Percentiles rank a stretch among this genome's conserved stretches.
Conservation (phyloP, 2,329 filamentous ascomycete genomes). For the Fusarium equiseti region DNA sequence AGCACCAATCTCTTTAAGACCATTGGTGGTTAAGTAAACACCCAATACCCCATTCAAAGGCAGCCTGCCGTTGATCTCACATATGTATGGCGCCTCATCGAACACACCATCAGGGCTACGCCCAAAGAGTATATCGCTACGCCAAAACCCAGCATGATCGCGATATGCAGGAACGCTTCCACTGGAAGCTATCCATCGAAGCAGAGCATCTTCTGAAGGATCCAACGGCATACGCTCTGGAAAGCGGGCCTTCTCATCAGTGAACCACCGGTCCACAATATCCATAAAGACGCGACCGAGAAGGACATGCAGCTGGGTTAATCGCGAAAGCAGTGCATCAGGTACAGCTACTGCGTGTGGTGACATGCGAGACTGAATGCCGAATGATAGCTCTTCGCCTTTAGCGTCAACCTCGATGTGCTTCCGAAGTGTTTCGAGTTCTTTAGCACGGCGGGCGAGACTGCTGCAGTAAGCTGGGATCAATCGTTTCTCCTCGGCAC, state of each 20-base stretch:
- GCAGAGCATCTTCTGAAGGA: constrained; percentile 17
- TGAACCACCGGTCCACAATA: constrained; percentile 27
- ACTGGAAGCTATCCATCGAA: constrained; percentile 11
- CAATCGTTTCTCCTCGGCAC: constrained; percentile 16
- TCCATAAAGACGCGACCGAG: constrained; percentile 26
- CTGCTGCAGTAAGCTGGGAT: constrained; percentile 30
- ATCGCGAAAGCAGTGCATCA: not conserved
- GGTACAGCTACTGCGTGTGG: constrained; percentile 21
- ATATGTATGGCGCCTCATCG: constrained; percentile 17
- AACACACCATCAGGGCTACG: constrained; percentile 1
- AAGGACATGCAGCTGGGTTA: constrained; percentile 11
- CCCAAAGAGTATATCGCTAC: constrained; percentile 28
- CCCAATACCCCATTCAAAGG: constrained; percentile 24
- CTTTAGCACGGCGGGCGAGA: constrained; percentile 15
- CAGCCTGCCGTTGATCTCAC: constrained; percentile 30
- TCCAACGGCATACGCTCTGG: constrained; percentile 31
- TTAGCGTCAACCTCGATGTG: constrained; percentile 4
- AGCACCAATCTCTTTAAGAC: constrained; percentile 14
- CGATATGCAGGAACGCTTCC: constrained; percentile 6
- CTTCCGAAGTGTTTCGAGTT: constrained; percentile 18
- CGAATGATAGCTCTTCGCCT: constrained; percentile 4
- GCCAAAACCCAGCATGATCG: constrained; percentile 27
- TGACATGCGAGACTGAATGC: constrained; percentile 16
- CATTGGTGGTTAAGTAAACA: not conserved
- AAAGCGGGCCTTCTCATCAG: constrained; percentile 13